Evolutionary conservation across 2,329 filamentous ascomycete genomes (phyloP).

Genomic region (Nannizziopsis arthrosporioides): DNA sequence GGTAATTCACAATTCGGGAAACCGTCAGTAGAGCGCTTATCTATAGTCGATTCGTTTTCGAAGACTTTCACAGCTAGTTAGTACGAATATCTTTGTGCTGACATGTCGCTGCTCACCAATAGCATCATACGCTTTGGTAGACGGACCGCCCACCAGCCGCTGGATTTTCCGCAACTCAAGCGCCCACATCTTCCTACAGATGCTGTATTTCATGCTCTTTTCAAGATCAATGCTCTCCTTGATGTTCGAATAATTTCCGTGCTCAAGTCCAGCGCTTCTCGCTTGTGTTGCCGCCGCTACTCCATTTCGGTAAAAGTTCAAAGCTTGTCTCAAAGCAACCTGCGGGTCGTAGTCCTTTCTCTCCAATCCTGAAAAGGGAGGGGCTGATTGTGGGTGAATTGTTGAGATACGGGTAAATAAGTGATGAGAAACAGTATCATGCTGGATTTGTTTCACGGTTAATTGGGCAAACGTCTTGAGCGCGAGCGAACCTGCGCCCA

Average conservation of each 20-base stretch:
- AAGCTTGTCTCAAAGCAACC: conserved; percentile 29
- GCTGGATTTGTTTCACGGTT: conserved; percentile 40
- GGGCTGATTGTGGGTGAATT: conserved; percentile 35
- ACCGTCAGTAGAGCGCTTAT: conserved; percentile 29
- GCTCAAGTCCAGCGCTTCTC: conserved; percentile 29
- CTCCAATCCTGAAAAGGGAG: conserved; percentile 30
- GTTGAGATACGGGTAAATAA: conserved; percentile 38
- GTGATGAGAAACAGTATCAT: conserved; percentile 38
- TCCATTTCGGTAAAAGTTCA: conserved; percentile 33
- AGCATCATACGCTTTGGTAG: conserved; percentile 26
- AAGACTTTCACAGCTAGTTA: conserved; percentile 19
- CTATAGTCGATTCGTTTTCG: conserved; percentile 21
- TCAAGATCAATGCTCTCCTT: conserved; percentile 33
- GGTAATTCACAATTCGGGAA: conserved; percentile 33
- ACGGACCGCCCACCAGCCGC: conserved; percentile 30
- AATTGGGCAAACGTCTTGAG: conserved; percentile 36
- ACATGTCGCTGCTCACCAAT: conserved; percentile 24
- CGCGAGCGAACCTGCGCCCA: conserved; percentile 38
- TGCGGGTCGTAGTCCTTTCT: conserved; percentile 34
- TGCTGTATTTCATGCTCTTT: conserved; percentile 28
- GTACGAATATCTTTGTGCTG: neutral
- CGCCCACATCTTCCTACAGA: conserved; percentile 34
- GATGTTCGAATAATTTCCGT: conserved; percentile 36
- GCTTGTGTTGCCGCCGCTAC: conserved; percentile 28
- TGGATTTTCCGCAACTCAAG: conserved; percentile 33